Percentiles rank a stretch among this genome's conserved stretches.
Evolutionary conservation across 2,329 filamentous ascomycete genomes (phyloP).

Genomic region (Fusarium xylarioides): DNA sequence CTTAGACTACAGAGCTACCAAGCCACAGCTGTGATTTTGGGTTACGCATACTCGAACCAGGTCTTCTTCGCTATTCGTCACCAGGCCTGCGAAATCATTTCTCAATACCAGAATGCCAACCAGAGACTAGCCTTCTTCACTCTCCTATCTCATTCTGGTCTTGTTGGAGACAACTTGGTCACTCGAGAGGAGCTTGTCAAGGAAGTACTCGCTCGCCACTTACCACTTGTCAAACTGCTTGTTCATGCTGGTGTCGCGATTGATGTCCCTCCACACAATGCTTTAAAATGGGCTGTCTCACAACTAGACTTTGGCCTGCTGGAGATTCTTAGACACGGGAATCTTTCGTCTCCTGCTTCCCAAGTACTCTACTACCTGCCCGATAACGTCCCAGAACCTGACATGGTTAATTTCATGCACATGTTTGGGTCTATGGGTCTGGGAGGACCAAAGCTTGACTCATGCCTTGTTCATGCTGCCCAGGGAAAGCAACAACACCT

Average conservation of each 20-base stretch:
- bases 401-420: background rate
- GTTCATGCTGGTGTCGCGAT: background rate
- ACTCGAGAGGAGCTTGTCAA: constrained; percentile 9
- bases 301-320: constrained; percentile 1
- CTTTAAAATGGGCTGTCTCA: background rate
- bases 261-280: background rate
- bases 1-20: background rate
- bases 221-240: background rate
- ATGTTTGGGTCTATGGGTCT: constrained; percentile 4
- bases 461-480: background rate
- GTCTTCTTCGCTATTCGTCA: background rate
- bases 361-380: background rate
- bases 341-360: background rate
- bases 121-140: background rate
- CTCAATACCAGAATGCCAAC: background rate
- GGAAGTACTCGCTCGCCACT: background rate
- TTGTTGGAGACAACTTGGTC: background rate
- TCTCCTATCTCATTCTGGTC: background rate
- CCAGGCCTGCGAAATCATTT: background rate
- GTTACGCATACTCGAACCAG: background rate
- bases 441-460: background rate
- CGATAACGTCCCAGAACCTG: background rate
- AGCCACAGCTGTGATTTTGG: constrained; percentile 2
- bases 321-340: background rate
- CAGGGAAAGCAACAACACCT: background rate